Conservation (phyloP, 2,329 filamentous ascomycete genomes). For the Pochonia chlamydosporia region DNA sequence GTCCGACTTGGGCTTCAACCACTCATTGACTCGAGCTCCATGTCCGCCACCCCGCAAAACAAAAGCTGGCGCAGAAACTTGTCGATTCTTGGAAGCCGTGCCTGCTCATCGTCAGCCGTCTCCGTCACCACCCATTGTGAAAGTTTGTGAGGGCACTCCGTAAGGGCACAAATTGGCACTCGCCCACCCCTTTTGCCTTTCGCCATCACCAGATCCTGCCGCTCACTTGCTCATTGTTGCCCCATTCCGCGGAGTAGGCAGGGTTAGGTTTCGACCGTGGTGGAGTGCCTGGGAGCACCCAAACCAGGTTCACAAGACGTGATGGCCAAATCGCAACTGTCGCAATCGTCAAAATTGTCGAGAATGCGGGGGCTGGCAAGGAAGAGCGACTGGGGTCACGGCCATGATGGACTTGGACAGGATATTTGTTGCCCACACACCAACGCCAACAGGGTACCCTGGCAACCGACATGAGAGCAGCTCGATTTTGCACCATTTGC, state of each 20-base stretch:
- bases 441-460: no score
- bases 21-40: no score
- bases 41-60: no score
- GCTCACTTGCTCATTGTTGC: neutral
- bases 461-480: no score
- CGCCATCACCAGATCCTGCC: neutral
- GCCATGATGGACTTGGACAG: neutral
- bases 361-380: neutral
- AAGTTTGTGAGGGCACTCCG: no score
- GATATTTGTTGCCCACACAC: no score
- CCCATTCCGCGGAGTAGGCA: neutral
- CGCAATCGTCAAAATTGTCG: neutral
- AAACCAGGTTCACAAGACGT: neutral
- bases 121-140: no score
- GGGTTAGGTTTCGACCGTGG: slow-evolving; percentile 6
- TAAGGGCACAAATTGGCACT: no score
- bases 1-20: no score
- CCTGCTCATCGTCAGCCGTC: neutral
- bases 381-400: neutral
- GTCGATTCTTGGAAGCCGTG: neutral
- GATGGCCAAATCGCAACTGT: slow-evolving; percentile 3
- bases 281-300: neutral
- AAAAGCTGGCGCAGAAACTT: neutral
- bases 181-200: neutral
- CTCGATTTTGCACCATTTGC: no score